Evolutionary conservation across 2,329 filamentous ascomycete species (phyloP), one percentile per base, ranked within the genome.

Genomic region (Zarea fungicola): DNA sequence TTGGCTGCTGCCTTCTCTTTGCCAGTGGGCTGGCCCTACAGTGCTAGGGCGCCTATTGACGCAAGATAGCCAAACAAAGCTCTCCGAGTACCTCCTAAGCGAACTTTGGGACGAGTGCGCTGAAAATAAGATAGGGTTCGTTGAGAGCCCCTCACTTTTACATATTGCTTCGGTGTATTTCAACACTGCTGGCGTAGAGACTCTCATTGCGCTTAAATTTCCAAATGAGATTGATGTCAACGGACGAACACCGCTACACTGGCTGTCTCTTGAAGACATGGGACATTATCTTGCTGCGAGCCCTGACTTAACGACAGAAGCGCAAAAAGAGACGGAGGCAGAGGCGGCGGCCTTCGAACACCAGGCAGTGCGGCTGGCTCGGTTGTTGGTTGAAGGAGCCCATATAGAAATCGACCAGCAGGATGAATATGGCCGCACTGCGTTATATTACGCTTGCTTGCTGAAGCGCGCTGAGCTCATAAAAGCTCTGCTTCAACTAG

Each of bases 221-320:
- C 13, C 23, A 25, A 40, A 23, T 40, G 22, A 25, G 26, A 10
- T 10, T 40, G 37, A 40, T n/a, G 26, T 8, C 21, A 6, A 22
- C 37, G 26, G 26, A 14, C 37, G 37, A 40, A 40, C 37, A 40
- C 37, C 37, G 14, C 26, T 40, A 40, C 37, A 40, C 37, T 40
- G 37, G 37, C 22, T 40, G 37, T 40, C 37, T 19, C 37, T 40
- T 40, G 22, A 23, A 40, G 19, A 40, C 22, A 25, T 13, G 14
- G 22, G 22, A 22, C 21, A 40, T 40, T 40, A 40, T 40, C 19
- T 22, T 25, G 37, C 37, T 25, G 37, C 37, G 7, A 40, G 19
- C 26, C 19, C 16, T 23, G 37, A 40, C 14, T 25, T 40, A 22
- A 40, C 37, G 19, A n/a, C 21, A n/a, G 29, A 32, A n/a, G 16